Conservation (phyloP, 2,329 filamentous ascomycete genomes). For the Colletotrichum magnum region DNA sequence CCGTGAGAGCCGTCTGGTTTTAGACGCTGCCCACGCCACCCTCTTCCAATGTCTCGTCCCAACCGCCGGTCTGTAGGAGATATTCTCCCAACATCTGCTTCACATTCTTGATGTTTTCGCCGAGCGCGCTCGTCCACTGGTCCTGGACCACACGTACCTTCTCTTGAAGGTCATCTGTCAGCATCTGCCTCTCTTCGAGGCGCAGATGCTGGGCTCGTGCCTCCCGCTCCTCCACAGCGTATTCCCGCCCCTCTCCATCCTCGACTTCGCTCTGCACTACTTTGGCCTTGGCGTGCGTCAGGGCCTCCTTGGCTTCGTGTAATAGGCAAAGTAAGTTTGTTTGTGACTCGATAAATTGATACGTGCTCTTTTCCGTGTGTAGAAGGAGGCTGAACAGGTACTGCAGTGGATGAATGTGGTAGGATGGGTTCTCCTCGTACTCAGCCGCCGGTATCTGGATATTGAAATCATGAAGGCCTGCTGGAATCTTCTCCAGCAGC, state of each 20-base stretch:
- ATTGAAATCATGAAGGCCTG: constrained; percentile 70
- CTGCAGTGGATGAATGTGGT: constrained; percentile 85
- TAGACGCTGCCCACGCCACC: constrained; percentile 64
- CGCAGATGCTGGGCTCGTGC: constrained; percentile 69
- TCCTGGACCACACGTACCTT: constrained; percentile 92
- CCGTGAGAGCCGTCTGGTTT: constrained; percentile 23
- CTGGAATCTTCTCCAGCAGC: constrained; percentile 85
- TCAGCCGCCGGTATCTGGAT: constrained; percentile 85
- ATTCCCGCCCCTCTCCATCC: constrained; percentile 52
- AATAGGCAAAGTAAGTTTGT: constrained; percentile 90
- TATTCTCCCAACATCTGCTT: constrained; percentile 82
- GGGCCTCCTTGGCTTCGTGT: constrained; percentile 89
- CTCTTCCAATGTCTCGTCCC: constrained; percentile 83
- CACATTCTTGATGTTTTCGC: constrained; percentile 79
- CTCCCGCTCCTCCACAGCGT: constrained; percentile 51
- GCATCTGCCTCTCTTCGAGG: constrained; percentile 74
- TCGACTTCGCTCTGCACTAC: constrained; percentile 76
- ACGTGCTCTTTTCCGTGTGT: constrained; percentile 92
- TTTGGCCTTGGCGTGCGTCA: constrained; percentile 77
- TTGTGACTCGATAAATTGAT: constrained; percentile 97
- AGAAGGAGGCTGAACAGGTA: constrained; percentile 89
- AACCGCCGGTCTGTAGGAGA: constrained; percentile 84
- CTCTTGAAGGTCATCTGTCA: constrained; percentile 92
- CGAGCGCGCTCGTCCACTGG: constrained; percentile 91
- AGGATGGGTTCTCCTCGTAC: constrained; percentile 87